Evolutionary conservation across 345 rosid species (phyloP), one percentile per base, ranked within the genome.

Genomic region (Bruguiera parviflora): DNA sequence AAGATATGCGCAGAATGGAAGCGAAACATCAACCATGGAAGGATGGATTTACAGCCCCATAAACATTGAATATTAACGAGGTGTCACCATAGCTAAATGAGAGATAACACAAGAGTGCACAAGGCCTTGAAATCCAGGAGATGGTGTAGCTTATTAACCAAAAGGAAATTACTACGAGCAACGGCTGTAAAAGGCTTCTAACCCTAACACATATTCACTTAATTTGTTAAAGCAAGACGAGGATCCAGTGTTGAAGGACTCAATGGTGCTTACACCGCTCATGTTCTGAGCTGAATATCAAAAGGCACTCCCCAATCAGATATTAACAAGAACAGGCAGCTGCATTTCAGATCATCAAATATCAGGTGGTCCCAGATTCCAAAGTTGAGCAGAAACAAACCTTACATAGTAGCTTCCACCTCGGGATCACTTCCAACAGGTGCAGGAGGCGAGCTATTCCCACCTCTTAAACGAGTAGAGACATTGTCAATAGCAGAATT

Each of bases 401-500:
- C 71, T 82, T 69, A 87, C 69, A 82, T 74, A 11, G 84, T 80
- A 65, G 89, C 89, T 84, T 88, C 96, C 46, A 91, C 86, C 66
- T 88, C 92, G 1, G 86, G 86, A 63, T 90, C 92, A 25, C 86
- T 77, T 72, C 84, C 83, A 1, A 73, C 57, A 0, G 91, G 86
- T 11, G 79, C 85, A 2, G 70, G 46, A 20, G 85, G 66, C 0
- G 80, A 32, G 61, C 77, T 87, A 32, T 72, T 84, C 39, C 90
- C 91, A 24, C 97, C 96, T 85, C 90, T 87, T 80, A 94, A 75
- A n/a, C 96, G 91, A 13, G 89, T 79, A 27, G 97, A 89, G 25
- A 91, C 91, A 33, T 87, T 88, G 90, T 94, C 97, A 27, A 94
- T 94, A 22, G 97, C 97, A 65, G 87, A 83, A 76, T 89, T 94